Evolutionary conservation across 2,329 filamentous ascomycete species (phyloP), one percentile per base, ranked within the genome.

Genomic region (Fusarium fracticaudum): DNA sequence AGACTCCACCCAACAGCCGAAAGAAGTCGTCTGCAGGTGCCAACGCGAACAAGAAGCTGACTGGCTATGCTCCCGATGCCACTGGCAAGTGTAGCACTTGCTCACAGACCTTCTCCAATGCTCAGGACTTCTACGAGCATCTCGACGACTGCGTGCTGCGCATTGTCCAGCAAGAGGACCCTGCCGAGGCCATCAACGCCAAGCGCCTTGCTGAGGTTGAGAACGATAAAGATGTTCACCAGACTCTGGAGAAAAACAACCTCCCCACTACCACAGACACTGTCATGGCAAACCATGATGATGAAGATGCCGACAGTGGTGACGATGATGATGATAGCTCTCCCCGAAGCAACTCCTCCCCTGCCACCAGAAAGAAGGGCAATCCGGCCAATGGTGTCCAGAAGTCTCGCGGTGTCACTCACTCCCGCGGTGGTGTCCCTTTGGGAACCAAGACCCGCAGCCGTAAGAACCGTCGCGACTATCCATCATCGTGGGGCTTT

Each of bases 51-150:
- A 92, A 92, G 86, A 93, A 92, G 83, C 86, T 92, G 41, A 90
- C 91, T 10, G 90, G 90, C 61, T 94, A 94, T 79, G 88, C 92
- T 26, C 88, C 91, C 67, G 93, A 96, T 78, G 91, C 93, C 38
- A 96, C 95, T 20, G 96, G 95, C 84, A 98, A 96, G 85, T 98
- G 96, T 84, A 98, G 95, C 33, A 98, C 95, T 58, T 99, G 96
- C 84, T 94, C 93, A 20, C 90, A 91, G 67, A 98, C 93, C 18
- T 98, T 98, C 84, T 91, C 90, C 85, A 98, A 94, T 79, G 95
- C 95, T 10, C 96, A 98, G 82, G 96, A 98, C 85, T 98, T 98
- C 85, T 98, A 98, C 83, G 96, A 98, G 88, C 96, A 98, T 88
- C 87, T 98, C 80, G 96, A 93, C 78, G 91, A 93, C 84, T 93